Evolutionary conservation across 352 stramenopile species (phyloP).

Genomic region (Thraustochytrium striatum): DNA sequence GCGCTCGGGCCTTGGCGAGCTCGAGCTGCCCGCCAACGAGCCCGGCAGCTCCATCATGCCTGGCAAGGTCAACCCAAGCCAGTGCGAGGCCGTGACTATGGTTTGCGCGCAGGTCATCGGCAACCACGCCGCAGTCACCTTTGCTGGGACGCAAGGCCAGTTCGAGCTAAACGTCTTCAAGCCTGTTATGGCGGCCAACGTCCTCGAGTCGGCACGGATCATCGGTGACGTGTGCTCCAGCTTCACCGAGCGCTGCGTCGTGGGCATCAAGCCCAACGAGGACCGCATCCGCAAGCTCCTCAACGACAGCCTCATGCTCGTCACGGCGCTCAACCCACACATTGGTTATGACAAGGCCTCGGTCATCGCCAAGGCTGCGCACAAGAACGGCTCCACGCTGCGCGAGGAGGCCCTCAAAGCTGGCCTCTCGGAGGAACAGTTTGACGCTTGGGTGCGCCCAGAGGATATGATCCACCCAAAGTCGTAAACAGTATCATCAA

Average conservation of each 20-base stretch:
- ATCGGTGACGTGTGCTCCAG: slow-evolving; percentile 75
- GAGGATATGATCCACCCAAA: too few species aligned
- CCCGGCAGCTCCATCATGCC: slow-evolving; percentile 92
- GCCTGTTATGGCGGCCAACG: slow-evolving; percentile 87
- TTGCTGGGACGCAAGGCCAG: slow-evolving; percentile 85
- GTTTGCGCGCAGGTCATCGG: slow-evolving; percentile 91
- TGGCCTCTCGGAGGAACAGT: too few species aligned
- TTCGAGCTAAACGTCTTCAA: slow-evolving; percentile 98
- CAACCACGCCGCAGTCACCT: slow-evolving; percentile 86
- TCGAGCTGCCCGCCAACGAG: slow-evolving; percentile 80
- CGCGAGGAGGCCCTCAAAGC: slow-evolving; percentile 84
- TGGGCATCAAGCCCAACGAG: slow-evolving; percentile 81
- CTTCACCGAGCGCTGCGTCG: slow-evolving; percentile 88
- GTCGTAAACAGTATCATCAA: too few species aligned
- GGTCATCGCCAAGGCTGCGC: slow-evolving; percentile 91
- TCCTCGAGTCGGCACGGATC: slow-evolving; percentile 68
- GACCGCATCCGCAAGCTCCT: slow-evolving; percentile 84
- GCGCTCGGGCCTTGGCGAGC: slow-evolving; percentile 84
- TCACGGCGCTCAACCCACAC: slow-evolving; percentile 90
- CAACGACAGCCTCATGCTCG: slow-evolving; percentile 91
- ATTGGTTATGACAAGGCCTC: slow-evolving; percentile 96
- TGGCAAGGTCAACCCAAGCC: slow-evolving; percentile 93
- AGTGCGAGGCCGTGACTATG: slow-evolving; percentile 94
- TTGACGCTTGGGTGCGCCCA: too few species aligned
- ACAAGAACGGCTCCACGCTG: slow-evolving; percentile 85